Evolutionary conservation across 495 filamentous ascomycete genomes (phyloP), one percentile per base, ranked within the genome.

Genomic region (Cercophora scortea): DNA sequence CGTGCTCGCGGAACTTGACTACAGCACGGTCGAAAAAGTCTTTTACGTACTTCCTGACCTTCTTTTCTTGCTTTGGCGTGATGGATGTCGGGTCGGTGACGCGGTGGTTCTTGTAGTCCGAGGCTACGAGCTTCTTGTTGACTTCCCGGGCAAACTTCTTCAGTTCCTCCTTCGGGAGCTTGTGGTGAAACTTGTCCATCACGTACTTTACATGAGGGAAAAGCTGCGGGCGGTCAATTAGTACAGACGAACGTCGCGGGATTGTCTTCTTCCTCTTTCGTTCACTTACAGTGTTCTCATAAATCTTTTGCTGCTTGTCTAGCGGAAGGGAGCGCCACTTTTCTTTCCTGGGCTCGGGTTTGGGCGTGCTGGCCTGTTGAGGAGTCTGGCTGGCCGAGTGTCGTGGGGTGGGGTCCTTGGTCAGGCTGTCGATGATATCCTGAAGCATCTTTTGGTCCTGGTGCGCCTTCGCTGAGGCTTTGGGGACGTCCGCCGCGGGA

Each of bases 261-360:
- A 9, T 7, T 12, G n/a, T 32, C 5, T 25, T 25, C 5, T 25
- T 25, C 25, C 5, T 25, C 25, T 25, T 25, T 10, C 5, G 3
- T 19, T 13, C 8, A 51, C 85, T 62, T 74, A 93, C 89, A 15
- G 90, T 92, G 61, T 89, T 90, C 65, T 95, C 90, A 57, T 95
- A 96, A 4, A 94, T 73, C 70, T 89, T 94, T 79, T 88, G 92
- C 66, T 90, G 85, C 68, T 95, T 95, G 49, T 95, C 89, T 55
- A 88, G 72, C 15, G 83, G 75, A 50, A 85, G 79, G 60, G 78
- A 83, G 57, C 82, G 79, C 91, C 91, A 97, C 66, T 88, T 91
- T 51, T 93, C 88, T 52, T 81, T 80, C 62, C 84, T 87, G 47
- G 79, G 79, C 50, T 85, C 81, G 42, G 82, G 79, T 6, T 76